Base-by-base conservation (phyloP, 495 filamentous ascomycete genomes). In the Talaromyces thailandensis region DNA sequence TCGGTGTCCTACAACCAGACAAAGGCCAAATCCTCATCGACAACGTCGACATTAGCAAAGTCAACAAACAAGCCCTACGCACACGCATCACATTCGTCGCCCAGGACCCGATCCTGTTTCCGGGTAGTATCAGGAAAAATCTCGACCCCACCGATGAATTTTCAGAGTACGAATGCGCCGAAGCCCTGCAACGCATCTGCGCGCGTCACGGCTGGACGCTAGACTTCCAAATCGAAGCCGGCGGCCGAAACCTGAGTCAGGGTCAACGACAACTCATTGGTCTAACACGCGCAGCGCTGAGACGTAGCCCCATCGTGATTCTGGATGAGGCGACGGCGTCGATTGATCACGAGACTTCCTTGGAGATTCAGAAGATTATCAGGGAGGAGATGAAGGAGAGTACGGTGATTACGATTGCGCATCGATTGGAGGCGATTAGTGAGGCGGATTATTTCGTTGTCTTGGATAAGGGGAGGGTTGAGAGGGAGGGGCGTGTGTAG, bases 351-450 rank as follows among this genome's bases (percentile, higher is more conserved):
- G 84, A 87, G 69, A 94, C 89, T 1, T 88, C 89, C n/a, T 73
- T 83, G 66, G 79, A 86, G 60, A 91, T 94, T 53, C 91, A 96
- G 76, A 79, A 84, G 66, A 76, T 94, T 35, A 69, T 96, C 60
- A 73, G 87, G 31, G 86, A 90, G 65, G 90, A 93, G 76, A 76
- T 94, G 75, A 76, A 72, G 55, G 76, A 86, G 40, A 92, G 88
- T 64, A 96, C 91, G 2, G 90, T 96, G 14, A 86, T 96, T 56
- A 92, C 89, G 4, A 92, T 96, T 73, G 91, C 91, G 48, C 91
- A 96, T 80, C 84, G 89, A 50, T 68, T 90, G 25, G 90, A 92
- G 70, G 89, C 89, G 24, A 88, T 92, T n/a, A 82, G 81, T 71
- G 83, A 88, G 67, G 90, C 90, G 18, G 83, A 89, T 66, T 89